Percentiles rank a stretch among this genome's conserved stretches.
phyloP scores from a whole-genome alignment of 2,329 filamentous ascomycete genomes.

The Xylaria sp. region DNA sequence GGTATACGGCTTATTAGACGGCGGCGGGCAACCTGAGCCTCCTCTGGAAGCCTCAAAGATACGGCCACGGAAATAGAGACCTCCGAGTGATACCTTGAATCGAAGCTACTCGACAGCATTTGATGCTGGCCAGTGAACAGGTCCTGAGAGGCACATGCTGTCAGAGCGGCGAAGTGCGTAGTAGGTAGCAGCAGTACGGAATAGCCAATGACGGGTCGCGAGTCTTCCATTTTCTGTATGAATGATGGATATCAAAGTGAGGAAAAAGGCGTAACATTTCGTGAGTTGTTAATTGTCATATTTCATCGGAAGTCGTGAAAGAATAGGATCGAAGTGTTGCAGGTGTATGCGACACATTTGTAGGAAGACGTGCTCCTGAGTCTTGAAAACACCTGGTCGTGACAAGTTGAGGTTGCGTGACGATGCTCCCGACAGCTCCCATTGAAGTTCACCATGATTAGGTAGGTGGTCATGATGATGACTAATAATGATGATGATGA shows the following conservation, averaged over 20 bases:
- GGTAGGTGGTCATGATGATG: neutral
- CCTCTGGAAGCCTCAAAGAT: neutral
- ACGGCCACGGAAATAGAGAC: neutral
- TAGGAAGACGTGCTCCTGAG: no score
- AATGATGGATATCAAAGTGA: neutral
- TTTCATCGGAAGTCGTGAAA: no score
- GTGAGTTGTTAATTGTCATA: neutral
- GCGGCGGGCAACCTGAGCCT: slow-evolving; percentile 8
- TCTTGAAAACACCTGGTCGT: no score
- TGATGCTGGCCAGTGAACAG: slow-evolving; percentile 9
- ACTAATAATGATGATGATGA: neutral
- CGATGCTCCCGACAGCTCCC: no score
- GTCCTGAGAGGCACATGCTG: slow-evolving; percentile 14
- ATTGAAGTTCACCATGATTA: neutral
- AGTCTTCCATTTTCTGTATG: slow-evolving; percentile 5
- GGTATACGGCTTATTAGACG: slow-evolving; percentile 1
- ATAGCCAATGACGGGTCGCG: slow-evolving; percentile 10
- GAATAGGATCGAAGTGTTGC: no score
- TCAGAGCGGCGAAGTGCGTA: slow-evolving; percentile 7
- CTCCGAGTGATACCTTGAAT: slow-evolving; percentile 2
- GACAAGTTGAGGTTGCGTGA: no score
- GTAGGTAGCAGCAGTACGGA: no score
- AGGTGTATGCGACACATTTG: no score
- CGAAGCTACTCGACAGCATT: slow-evolving; percentile 1
- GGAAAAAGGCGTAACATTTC: slow-evolving; percentile 1